A percentile compares a stretch with the other conserved stretches of the same genome.
phyloP scores from a whole-genome alignment of 768 basidiomycete species.

The Sporobolomyces pararoseus region DNA sequence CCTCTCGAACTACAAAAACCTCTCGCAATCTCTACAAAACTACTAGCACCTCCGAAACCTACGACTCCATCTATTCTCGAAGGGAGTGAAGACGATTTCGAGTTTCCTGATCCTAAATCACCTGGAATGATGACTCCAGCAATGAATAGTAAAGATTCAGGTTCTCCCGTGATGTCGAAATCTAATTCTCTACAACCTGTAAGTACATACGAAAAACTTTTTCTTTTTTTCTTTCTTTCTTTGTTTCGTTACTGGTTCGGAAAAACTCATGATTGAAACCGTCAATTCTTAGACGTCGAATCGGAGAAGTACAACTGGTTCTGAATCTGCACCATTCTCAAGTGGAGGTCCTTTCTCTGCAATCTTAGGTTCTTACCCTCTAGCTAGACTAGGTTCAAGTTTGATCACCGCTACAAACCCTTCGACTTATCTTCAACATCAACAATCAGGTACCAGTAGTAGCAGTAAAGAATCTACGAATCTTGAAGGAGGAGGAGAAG shows the following conservation, averaged over 20 bases:
- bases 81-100: constrained; percentile 40
- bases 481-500: too few relatives aligned
- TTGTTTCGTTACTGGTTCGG: neutral
- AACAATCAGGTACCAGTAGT: neutral
- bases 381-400: constrained; percentile 30
- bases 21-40: constrained; percentile 40
- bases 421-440: neutral
- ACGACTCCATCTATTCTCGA: constrained; percentile 18
- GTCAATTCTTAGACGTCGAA: neutral
- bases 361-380: constrained; percentile 38
- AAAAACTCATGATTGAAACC: too few relatives aligned
- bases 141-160: neutral
- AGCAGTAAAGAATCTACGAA: neutral
- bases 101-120: constrained; percentile 42
- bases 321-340: neutral
- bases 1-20: constrained; percentile 42
- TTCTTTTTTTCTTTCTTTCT: neutral
- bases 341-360: constrained; percentile 27
- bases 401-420: constrained; percentile 27
- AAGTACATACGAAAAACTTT: neutral
- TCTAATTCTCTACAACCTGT: neutral
- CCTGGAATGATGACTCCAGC: constrained; percentile 30
- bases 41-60: constrained; percentile 33
- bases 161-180: constrained; percentile 15
- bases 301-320: constrained; percentile 23